These are phyloP conservation scores for Primulina eburnea DNA, from an alignment of 257 asterid species.

Conservation along the genomic window DNA sequence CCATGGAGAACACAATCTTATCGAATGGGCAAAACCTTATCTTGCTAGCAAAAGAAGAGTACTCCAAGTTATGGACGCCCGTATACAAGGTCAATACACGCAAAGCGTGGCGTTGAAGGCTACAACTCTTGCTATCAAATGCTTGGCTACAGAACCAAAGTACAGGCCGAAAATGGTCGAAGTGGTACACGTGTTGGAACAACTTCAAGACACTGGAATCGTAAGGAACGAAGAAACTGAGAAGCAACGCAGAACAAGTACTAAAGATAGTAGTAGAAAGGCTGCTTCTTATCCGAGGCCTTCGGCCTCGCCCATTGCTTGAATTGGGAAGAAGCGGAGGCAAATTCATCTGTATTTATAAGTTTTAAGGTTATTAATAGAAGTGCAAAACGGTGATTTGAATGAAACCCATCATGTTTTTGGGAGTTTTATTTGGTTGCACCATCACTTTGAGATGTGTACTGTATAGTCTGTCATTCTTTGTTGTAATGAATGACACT, in stretches of 20 bases:
- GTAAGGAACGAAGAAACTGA: conserved; percentile 39
- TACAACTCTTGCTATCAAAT: conserved; percentile 51
- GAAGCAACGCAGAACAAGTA: conserved; percentile 28
- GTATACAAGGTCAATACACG: conserved; percentile 60
- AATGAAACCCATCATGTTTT: background rate
- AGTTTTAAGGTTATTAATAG: conserved; percentile 19
- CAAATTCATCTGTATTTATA: conserved; percentile 10
- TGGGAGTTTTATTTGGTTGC: background rate
- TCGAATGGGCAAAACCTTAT: conserved; percentile 68
- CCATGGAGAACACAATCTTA: conserved; percentile 60
- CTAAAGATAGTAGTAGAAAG: conserved; percentile 32
- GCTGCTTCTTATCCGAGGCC: conserved; percentile 54
- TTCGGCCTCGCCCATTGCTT: conserved; percentile 38
- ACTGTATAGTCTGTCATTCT: background rate
- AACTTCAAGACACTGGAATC: conserved; percentile 47
- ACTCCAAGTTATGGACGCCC: conserved; percentile 52
- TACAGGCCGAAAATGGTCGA: conserved; percentile 55
- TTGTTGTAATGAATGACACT: background rate
- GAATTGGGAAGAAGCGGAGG: conserved; percentile 15
- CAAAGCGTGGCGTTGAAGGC: conserved; percentile 41
- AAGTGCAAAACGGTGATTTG: background rate
- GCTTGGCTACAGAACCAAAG: conserved; percentile 49
- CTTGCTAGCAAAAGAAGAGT: conserved; percentile 53
- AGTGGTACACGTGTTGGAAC: conserved; percentile 56
- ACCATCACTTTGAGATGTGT: background rate